A percentile compares a stretch with the other conserved stretches of the same genome.
These are phyloP conservation scores for Ajuga chamaepitys DNA, from an alignment of 257 asterid genomes.

Conservation along the genomic window DNA sequence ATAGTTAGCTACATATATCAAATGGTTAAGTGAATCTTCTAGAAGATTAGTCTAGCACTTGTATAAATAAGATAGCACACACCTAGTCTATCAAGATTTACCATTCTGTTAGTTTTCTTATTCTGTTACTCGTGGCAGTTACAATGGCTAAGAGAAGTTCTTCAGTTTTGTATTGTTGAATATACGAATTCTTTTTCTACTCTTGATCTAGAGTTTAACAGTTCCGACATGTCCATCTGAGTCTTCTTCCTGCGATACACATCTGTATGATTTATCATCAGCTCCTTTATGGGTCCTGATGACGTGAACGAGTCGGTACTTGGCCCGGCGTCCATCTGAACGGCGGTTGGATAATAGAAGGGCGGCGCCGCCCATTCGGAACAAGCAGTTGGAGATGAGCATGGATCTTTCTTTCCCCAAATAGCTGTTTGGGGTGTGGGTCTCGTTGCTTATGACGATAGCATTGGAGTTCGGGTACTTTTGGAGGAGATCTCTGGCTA, in stretches of 20 bases:
- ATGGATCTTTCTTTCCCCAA: slow-evolving; percentile 39
- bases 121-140: too few relatives aligned
- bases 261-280: slow-evolving; percentile 41
- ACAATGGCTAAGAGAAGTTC: too few relatives aligned
- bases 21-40: too few relatives aligned
- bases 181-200: too few relatives aligned
- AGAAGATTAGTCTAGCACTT: too few relatives aligned
- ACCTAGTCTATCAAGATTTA: too few relatives aligned
- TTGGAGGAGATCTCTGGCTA: slow-evolving; percentile 51
- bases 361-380: slow-evolving; percentile 51
- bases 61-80: too few relatives aligned
- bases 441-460: slow-evolving; percentile 44
- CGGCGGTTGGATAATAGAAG: slow-evolving; percentile 33
- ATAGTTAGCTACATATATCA: too few relatives aligned
- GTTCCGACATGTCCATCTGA: slow-evolving; percentile 44
- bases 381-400: slow-evolving; percentile 40
- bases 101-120: too few relatives aligned
- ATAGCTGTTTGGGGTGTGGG: slow-evolving; percentile 28
- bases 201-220: too few relatives aligned
- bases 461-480: slow-evolving; percentile 42
- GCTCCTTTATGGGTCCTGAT: slow-evolving; percentile 52
- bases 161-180: too few relatives aligned
- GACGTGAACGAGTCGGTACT: slow-evolving; percentile 37
- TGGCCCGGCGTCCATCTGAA: slow-evolving; percentile 35
- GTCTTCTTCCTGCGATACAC: slow-evolving; percentile 54